Evolutionary conservation across 768 basidiomycete species (phyloP).

Genomic region (Leccinum subgranulosum): DNA sequence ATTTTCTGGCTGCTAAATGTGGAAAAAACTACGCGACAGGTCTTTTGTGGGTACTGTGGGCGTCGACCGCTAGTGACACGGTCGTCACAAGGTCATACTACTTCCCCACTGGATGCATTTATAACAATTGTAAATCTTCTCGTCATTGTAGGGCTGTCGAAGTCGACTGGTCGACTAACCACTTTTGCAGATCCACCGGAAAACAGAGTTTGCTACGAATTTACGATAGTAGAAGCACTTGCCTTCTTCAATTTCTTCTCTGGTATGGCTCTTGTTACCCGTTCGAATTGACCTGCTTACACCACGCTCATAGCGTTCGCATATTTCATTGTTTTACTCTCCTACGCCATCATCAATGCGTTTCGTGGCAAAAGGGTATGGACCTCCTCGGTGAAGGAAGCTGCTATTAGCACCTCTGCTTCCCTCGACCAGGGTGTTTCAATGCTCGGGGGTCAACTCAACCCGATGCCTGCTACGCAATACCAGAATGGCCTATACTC

Average conservation of each 20-base stretch:
- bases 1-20: not conserved
- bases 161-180: not conserved
- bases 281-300: not conserved
- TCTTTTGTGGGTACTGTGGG: conserved; percentile 24
- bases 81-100: conserved; percentile 1
- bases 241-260: conserved; percentile 23
- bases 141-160: not conserved
- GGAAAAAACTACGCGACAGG: conserved; percentile 7
- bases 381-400: conserved; percentile 23
- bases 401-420: not conserved
- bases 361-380: conserved; percentile 23
- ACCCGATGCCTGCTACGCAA: conserved; percentile 1
- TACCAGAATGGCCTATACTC: conserved; percentile 4
- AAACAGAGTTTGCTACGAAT: conserved; percentile 18
- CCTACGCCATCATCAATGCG: conserved; percentile 20
- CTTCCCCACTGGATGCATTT: conserved; percentile 20
- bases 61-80: conserved; percentile 12
- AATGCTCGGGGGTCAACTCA: conserved; percentile 10
- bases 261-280: conserved; percentile 16
- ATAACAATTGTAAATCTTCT: not conserved
- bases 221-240: conserved; percentile 18
- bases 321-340: conserved; percentile 18
- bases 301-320: conserved; percentile 17
- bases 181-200: conserved; percentile 3
- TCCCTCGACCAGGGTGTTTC: not conserved